These are phyloP conservation scores for Globisporangium radiosum DNA, from an alignment of 352 stramenopile genomes.

Conservation along the genomic window DNA sequence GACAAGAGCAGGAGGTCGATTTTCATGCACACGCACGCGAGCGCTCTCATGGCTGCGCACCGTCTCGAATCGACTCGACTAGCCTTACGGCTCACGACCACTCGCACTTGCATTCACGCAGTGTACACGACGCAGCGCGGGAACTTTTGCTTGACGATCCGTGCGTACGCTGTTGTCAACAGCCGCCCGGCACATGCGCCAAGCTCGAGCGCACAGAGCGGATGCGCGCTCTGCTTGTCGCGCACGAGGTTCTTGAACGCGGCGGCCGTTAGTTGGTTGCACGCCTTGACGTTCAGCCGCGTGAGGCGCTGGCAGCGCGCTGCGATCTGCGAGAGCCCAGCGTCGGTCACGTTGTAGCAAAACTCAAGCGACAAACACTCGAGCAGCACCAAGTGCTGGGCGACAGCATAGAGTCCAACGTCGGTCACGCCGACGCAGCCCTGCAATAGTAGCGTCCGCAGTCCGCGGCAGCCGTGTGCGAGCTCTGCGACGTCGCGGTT, in stretches of 20 bases:
- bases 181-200: slow-evolving; percentile 62
- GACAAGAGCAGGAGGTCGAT: too few species aligned
- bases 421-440: slow-evolving; percentile 71
- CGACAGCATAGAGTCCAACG: slow-evolving; percentile 32
- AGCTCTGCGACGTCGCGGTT: slow-evolving; percentile 52
- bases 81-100: too few species aligned
- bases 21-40: too few species aligned
- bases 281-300: slow-evolving; percentile 83
- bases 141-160: slow-evolving; percentile 55
- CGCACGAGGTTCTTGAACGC: slow-evolving; percentile 47
- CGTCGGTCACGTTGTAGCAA: slow-evolving; percentile 83
- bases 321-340: slow-evolving; percentile 44
- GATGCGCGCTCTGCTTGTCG: slow-evolving; percentile 15
- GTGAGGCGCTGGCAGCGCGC: slow-evolving; percentile 43
- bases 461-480: slow-evolving; percentile 24
- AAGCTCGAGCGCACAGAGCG: slow-evolving; percentile 53
- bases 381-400: slow-evolving; percentile 28
- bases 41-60: too few species aligned
- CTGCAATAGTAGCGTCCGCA: slow-evolving; percentile 47
- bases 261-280: slow-evolving; percentile 64
- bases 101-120: slow-evolving; percentile 26
- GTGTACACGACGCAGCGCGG: slow-evolving; percentile 63
- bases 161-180: slow-evolving; percentile 50
- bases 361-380: slow-evolving; percentile 78
- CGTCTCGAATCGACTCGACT: too few species aligned